Percentiles rank a stretch among this genome's conserved stretches.
Conservation (phyloP, 306 rosid species). For the Cercis canadensis region DNA sequence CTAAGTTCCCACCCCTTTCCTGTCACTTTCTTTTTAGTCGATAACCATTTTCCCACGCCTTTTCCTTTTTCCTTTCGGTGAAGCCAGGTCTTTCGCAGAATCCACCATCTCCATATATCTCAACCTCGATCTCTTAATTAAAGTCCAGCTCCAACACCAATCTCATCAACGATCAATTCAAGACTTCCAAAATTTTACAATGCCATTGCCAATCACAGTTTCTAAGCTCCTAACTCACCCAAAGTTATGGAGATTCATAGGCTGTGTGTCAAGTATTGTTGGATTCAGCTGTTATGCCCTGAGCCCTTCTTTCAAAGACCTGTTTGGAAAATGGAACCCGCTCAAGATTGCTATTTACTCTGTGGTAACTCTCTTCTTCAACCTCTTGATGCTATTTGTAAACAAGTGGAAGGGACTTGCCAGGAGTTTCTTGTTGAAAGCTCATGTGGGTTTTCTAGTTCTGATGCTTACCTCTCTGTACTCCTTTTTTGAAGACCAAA, state of each 20-base stretch:
- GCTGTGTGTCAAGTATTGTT: slow-evolving; percentile 22
- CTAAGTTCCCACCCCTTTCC: too few relatives aligned
- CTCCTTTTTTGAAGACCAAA: slow-evolving; percentile 24
- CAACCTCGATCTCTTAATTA: too few relatives aligned
- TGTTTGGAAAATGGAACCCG: slow-evolving; percentile 18
- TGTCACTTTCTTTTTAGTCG: too few relatives aligned
- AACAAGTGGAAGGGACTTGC: background rate
- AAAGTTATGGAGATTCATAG: slow-evolving; percentile 1
- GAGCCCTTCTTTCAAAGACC: background rate
- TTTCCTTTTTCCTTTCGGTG: too few relatives aligned
- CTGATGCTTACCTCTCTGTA: slow-evolving; percentile 21
- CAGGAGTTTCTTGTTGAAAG: slow-evolving; percentile 6
- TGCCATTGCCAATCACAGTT: background rate
- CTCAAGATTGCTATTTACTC: slow-evolving; percentile 10
- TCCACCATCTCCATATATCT: too few relatives aligned
- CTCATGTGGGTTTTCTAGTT: slow-evolving; percentile 8
- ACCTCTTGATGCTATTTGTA: background rate
- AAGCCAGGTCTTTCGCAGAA: too few relatives aligned
- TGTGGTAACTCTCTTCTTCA: background rate
- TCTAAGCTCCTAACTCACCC: background rate
- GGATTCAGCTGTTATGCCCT: slow-evolving; percentile 19
- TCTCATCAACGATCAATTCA: background rate
- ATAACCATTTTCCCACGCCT: too few relatives aligned
- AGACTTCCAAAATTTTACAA: background rate
- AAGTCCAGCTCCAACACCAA: too few relatives aligned